Evolutionary conservation across 2,329 filamentous ascomycete species (phyloP), one percentile per base, ranked within the genome.

Genomic region (Sclerotinia spermophila): DNA sequence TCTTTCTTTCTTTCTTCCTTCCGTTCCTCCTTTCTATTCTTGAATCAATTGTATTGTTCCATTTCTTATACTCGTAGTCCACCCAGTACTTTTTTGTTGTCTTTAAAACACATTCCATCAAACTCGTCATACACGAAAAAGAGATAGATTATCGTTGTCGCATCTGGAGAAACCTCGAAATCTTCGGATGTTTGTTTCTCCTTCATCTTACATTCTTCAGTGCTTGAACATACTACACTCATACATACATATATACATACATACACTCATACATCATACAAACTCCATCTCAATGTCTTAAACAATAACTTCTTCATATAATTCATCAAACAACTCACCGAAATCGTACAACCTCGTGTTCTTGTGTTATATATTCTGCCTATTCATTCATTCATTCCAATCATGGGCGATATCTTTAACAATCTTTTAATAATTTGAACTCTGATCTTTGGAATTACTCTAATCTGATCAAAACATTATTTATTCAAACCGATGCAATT

Each of bases 301-400:
- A 51, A 51, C 58, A 42, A 40, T 15, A 30, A 42, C n/a, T 61
- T 27, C 48, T 53, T 53, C 7, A 27, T 44, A 62, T 35, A 64
- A 45, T 48, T 44, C 60, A 61, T 68, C n/a, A 24, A 61, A 30
- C 44, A 40, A 53, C 55, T 62, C 67, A 51, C 44, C 56, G 56
- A 62, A 48, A 48, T 11, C 30, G 67, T 68, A 27, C 56, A 38
- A 64, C 67, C 42, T 68, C 35, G 56, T 68, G 44, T 68, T 40
- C 44, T 68, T 51, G 55, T 68, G n/a, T 61, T 51, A 53, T 35
- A 24, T 24, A 62, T 62, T 68, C 67, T 68, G 67, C 67, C 67
- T 53, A 40, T 68, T 53, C n/a, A 38, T 64, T 64, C 40, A 60
- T 68, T 61, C 15, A 68, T 40, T 61, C 6, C 38, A 67, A 35